Evolutionary conservation across 441 rosid genomes (phyloP), one percentile per base, ranked within the genome.

Genomic region (Gossypium gossypioides): DNA sequence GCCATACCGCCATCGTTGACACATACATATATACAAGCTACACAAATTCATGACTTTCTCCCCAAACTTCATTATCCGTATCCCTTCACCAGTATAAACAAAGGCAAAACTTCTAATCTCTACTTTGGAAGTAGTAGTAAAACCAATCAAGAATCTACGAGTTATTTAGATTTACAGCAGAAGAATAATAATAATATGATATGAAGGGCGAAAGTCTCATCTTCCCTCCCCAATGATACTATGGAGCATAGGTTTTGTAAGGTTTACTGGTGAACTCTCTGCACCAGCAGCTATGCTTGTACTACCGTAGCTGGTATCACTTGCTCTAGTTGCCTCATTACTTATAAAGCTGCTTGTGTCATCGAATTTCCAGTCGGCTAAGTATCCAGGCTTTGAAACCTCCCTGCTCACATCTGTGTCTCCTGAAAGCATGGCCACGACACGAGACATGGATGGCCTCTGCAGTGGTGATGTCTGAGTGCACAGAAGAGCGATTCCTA

Each of bases 401-500:
- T 78, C 86, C 25, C 58, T 70, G 16, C 77, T 65, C 24, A 89
- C 81, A 71, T 92, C 95, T 29, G 78, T 74, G 69, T 90, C 81
- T 34, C 95, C 92, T 0, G 80, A 80, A 24, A 92, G 81, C 97
- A 90, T 89, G 1, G 88, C 89, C 40, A 89, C 84, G 22, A 87
- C 92, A 18, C 88, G 84, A 0, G 95, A 88, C 93, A 92, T 89
- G 3, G 91, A 52, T 44, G 95, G 96, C 21, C 96, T 69, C 2
- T 63, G 56, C 3, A 25, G 21, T 37, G 84, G 89, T 13, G 90
- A 79, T 54, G 93, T 76, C 68, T 88, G 96, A 54, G 97, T 86
- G 81, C 96, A 88, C 69, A 88, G 64, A 73, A 91, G 86, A 29
- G 81, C 91, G 3, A 86, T 86, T 3, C 85, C 81, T 24, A 85